Conservation (phyloP, 1,139 yeast species). For the Pichia sp. region DNA sequence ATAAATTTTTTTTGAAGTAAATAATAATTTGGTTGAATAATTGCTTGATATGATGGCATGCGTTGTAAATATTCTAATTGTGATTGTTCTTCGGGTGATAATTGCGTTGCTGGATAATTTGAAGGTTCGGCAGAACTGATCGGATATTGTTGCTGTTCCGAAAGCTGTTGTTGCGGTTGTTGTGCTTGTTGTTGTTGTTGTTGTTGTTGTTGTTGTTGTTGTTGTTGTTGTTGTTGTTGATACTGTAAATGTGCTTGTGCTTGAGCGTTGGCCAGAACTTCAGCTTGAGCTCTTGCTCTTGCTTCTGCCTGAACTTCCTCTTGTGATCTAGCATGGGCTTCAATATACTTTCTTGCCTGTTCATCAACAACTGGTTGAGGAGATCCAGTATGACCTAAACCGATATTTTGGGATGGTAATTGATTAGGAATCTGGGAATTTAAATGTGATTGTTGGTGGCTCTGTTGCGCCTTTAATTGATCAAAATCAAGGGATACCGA, state of each 20-base stretch:
- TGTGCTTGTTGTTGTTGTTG: too few relatives aligned
- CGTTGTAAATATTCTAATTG: slow-evolving; percentile 26
- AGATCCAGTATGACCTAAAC: too few relatives aligned
- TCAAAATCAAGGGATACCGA: slow-evolving; percentile 19
- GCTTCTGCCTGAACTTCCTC: slow-evolving; percentile 4
- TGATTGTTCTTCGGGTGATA: slow-evolving; percentile 23
- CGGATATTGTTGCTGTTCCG: slow-evolving; percentile 8
- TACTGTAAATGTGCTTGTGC: slow-evolving; percentile 10
- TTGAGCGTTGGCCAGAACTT: slow-evolving; percentile 10
- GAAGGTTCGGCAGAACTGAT: too few relatives aligned
- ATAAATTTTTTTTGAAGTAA: slow-evolving; percentile 23
- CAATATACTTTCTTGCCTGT: too few relatives aligned
- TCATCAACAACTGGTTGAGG: too few relatives aligned
- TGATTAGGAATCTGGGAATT: slow-evolving; percentile 6
- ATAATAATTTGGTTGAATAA: slow-evolving; percentile 28
- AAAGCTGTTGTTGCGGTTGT: too few relatives aligned
- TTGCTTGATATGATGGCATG: slow-evolving; percentile 32
- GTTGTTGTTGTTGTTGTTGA: slow-evolving; percentile 7
- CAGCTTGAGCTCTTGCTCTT: slow-evolving; percentile 8
- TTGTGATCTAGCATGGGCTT: slow-evolving; percentile 4
- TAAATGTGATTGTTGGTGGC: too few relatives aligned
- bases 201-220: too few relatives aligned
- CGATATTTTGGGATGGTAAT: slow-evolving; percentile 2
- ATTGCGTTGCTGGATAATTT: too few relatives aligned
- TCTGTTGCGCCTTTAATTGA: too few relatives aligned